Conservation (phyloP, 2,329 filamentous ascomycete species). For the Trichoderma sp. region DNA sequence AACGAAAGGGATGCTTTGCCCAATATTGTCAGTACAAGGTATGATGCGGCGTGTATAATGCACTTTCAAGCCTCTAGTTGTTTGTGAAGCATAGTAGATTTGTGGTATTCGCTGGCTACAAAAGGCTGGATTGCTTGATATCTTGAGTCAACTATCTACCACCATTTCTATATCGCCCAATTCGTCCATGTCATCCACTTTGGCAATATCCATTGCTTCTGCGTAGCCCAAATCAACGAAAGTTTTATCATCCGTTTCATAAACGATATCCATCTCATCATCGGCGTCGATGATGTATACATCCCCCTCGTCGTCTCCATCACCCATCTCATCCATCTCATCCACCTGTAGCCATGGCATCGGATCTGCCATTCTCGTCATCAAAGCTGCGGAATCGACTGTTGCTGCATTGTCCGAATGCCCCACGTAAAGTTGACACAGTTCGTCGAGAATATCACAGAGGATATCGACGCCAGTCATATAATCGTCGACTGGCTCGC, state of each 20-base stretch:
- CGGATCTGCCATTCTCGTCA: too few species aligned
- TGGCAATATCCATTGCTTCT: neutral
- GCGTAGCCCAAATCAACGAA: too few species aligned
- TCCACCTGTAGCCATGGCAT: neutral
- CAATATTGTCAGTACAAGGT: neutral
- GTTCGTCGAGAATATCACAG: neutral
- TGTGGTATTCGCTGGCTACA: neutral
- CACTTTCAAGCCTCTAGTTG: neutral
- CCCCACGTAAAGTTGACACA: neutral
- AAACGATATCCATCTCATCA: neutral
- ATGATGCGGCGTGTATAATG: neutral
- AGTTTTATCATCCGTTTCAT: too few species aligned
- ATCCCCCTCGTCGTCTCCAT: neutral
- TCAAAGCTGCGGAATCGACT: neutral
- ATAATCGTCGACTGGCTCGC: neutral
- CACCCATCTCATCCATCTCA: neutral
- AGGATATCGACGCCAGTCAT: neutral
- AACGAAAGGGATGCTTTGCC: neutral
- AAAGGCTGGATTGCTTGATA: neutral
- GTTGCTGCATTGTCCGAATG: neutral
- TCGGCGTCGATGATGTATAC: neutral
- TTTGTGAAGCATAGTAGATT: neutral
- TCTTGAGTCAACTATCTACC: neutral
- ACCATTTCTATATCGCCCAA: neutral
- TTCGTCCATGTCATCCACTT: neutral